Evolutionary conservation across 1,139 yeast species (phyloP), one percentile per base, ranked within the genome.

Genomic region (Debaryomyces nepalensis): DNA sequence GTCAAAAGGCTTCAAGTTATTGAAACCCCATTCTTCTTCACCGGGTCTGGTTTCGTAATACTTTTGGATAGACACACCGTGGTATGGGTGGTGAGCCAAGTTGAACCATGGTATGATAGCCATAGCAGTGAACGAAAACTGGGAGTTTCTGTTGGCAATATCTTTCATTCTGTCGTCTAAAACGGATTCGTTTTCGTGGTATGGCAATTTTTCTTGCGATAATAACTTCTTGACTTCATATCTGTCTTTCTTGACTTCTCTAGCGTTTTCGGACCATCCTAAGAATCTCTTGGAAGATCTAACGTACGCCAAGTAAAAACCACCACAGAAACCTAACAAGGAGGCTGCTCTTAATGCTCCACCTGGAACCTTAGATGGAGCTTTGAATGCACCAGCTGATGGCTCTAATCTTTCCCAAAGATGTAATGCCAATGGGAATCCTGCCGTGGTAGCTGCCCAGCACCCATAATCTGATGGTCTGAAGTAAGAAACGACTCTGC

Each of bases 71-170:
- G 84, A 85, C 44, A 86, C 83, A 26, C 95, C 95, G 63, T 88
- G 96, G 68, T 82, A 84, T 54, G 88, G 90, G 64, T 88, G 96
- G 59, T 82, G 69, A 39, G 84, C 90, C 51, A 86, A 69, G 67
- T 88, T 88, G 73, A 88, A 87, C 90, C 91, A 84, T 27, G 96
- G 96, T 56, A 87, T 66, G 49, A 86, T 61, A 43, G 84, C 81
- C 55, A 84, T 61, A 44, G 75, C 68, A 46, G 80, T 65, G 55
- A 81, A 82, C 6, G 96, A 81, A 61, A 82, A 83, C 54, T 84
- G 87, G 18, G 95, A 84, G 72, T 87, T 85, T 69, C 90, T 80
- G 58, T 87, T 83, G 50, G 96, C 82, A 51, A 86, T 73, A 55
- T 83, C 87, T 64, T 87, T 87, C 57, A 84, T 66, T 73, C 90